Evolutionary conservation across 1,284 basidiomycete genomes (phyloP), one percentile per base, ranked within the genome.

Genomic region (Moesziomyces parantarcticus): DNA sequence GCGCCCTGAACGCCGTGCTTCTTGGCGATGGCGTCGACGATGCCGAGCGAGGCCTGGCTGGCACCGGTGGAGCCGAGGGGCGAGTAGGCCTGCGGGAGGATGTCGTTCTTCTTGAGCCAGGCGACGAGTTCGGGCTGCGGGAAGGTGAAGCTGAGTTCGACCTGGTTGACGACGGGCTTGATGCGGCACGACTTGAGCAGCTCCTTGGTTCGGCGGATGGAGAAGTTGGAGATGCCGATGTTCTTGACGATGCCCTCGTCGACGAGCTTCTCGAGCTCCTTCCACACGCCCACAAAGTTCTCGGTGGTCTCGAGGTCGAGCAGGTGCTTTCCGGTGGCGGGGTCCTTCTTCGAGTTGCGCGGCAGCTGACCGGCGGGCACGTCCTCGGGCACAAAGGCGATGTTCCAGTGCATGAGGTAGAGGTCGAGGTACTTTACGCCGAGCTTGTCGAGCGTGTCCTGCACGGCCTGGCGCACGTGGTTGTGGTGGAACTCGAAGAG

Each of bases 71-170:
- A 66, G 22, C 78, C 78, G 36, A 80, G 62, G n/a, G 78, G 76
- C 18, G 75, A 76, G 67, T 80, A 79, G 29, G 75, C 75, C 70
- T 80, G 72, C 32, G 76, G 63, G 18, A 72, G 57, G 56, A 76
- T 73, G 60, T 78, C 73, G 43, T 55, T 45, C 42, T 44, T 29
- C 63, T 87, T 59, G 72, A 89, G 91, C 85, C 89, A 86, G 58
- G 92, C 85, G 34, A 95, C 87, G 25, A 95, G 87, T 78, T 93
- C 91, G 21, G 2, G 90, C 89, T 85, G 94, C 91, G 42, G 92
- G 90, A 69, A 73, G 48, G 68, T 74, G 52, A 67, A 76, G 34
- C 70, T 73, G 44, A 80, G 75, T 61, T 80, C 78, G 56, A 80
- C 77, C 64, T 80, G 78, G 74, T 80, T 80, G 45, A 76, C 69